These are phyloP conservation scores for Passalora sequoiae DNA, from an alignment of 2,329 filamentous ascomycete species.

Conservation along the genomic window DNA sequence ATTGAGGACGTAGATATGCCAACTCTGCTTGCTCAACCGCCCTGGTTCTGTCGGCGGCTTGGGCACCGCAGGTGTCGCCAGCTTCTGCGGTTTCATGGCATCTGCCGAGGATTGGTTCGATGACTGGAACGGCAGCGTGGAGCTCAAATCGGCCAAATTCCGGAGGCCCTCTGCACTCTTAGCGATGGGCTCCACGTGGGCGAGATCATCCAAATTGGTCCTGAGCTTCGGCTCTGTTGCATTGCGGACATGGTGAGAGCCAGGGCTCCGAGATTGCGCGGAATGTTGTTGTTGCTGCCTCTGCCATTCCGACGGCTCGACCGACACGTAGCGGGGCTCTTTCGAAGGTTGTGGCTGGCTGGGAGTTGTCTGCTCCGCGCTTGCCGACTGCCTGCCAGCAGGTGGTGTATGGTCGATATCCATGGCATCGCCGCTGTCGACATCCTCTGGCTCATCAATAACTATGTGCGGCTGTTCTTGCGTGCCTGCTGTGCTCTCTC, in stretches of 20 bases:
- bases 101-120: constrained; percentile 44
- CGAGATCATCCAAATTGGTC: constrained; percentile 45
- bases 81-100: constrained; percentile 34
- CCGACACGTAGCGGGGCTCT: constrained; percentile 32
- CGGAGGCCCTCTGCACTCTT: constrained; percentile 48
- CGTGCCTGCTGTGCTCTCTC: constrained; percentile 10
- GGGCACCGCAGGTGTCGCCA: constrained; percentile 50
- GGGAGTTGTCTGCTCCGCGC: constrained; percentile 6
- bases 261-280: constrained; percentile 15
- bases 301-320: constrained; percentile 31
- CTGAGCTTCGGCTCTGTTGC: constrained; percentile 14
- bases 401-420: constrained; percentile 42
- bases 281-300: constrained; percentile 19
- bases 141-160: constrained; percentile 50
- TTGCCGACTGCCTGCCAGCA: constrained; percentile 9
- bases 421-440: constrained; percentile 37
- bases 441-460: constrained; percentile 27
- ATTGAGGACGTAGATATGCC: constrained; percentile 48
- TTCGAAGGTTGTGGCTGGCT: constrained; percentile 14
- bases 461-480: constrained; percentile 28
- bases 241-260: constrained; percentile 14
- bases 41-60: constrained; percentile 35
- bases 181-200: constrained; percentile 40
- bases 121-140: constrained; percentile 56
- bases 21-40: constrained; percentile 45